Conservation (phyloP, 345 rosid species). For the Aurinia saxatilis region DNA sequence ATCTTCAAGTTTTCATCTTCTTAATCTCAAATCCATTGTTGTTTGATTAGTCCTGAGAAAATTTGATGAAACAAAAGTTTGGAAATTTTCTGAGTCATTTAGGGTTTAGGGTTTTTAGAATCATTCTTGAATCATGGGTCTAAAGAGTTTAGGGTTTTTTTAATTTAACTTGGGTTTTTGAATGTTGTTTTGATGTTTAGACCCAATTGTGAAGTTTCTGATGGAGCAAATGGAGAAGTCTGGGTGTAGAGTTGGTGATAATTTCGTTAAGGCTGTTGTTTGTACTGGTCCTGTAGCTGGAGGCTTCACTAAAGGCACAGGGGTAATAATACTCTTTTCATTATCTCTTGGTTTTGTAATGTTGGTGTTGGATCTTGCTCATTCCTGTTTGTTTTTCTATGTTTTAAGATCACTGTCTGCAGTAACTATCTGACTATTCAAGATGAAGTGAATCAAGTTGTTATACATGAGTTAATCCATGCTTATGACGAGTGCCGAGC, state of each 20-base stretch:
- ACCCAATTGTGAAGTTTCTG: constrained; percentile 78
- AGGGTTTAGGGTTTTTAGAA: constrained; percentile 19
- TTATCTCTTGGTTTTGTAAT: too few species aligned
- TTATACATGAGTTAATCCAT: constrained; percentile 82
- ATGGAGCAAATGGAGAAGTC: constrained; percentile 81
- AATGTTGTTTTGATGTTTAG: constrained; percentile 27
- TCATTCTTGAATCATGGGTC: background rate
- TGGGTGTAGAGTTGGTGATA: constrained; percentile 71
- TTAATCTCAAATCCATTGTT: background rate
- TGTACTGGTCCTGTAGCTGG: constrained; percentile 53
- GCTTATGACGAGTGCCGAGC: constrained; percentile 92
- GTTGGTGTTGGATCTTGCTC: constrained; percentile 9
- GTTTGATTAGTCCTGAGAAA: background rate
- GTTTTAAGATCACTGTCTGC: constrained; percentile 63
- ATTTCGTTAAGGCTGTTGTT: constrained; percentile 60
- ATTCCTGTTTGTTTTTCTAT: background rate
- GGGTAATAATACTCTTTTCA: too few species aligned
- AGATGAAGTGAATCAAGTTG: constrained; percentile 84
- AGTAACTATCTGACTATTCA: constrained; percentile 63
- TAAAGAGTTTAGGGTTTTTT: background rate
- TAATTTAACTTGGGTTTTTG: background rate
- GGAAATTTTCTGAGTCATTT: background rate
- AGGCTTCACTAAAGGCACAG: constrained; percentile 54
- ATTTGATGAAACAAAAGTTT: too few species aligned
- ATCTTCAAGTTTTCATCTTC: background rate